Evolutionary conservation across 768 basidiomycete species (phyloP), one percentile per base, ranked within the genome.

Genomic region (Roridomyces roridus): DNA sequence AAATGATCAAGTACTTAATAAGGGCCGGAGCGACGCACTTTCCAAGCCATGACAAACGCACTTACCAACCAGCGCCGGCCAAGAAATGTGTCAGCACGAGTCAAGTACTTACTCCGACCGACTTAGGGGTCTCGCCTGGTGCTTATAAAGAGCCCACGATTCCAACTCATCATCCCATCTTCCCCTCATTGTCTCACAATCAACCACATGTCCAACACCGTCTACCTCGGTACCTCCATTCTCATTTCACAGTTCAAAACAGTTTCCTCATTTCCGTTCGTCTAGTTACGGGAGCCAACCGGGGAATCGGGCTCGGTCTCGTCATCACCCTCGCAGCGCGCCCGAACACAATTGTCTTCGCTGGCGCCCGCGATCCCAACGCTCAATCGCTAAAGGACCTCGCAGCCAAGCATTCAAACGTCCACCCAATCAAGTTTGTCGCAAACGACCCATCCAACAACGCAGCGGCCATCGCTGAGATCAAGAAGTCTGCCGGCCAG

Each of bases 261-360:
- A 34, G 15, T 10, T 34, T 8, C 31, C 3, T 34, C 31, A n/a
- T n/a, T n/a, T n/a, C n/a, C n/a, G n/a, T 34, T 40, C 2, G 10
- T 10, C 10, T n/a, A 45, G 47, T 46, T 18, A 34, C 53, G n/a
- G 53, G 45, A 17, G 44, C 53, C 15, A 55, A 55, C 45, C 53
- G 53, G 3, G 53, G 53, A 6, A 55, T 55, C 21, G 53, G 44
- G 5, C 24, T 17, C 15, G 51, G 41, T 3, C 41, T 53, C 5
- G 42, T 31, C 7, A n/a, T 17, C 15, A 34, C 17, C n/a, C 42
- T 53, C 15, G 31, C 31, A 3, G 15, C 31, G 15, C 31, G 31
- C 31, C 15, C 31, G 7, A 34, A 34, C 31, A 15, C 31, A 34
- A 15, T 34, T 15, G 31, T 34, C 31, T 34, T 34, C 31, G 31